Conservation (phyloP, 495 filamentous ascomycete genomes). For the Zalerion maritima region DNA sequence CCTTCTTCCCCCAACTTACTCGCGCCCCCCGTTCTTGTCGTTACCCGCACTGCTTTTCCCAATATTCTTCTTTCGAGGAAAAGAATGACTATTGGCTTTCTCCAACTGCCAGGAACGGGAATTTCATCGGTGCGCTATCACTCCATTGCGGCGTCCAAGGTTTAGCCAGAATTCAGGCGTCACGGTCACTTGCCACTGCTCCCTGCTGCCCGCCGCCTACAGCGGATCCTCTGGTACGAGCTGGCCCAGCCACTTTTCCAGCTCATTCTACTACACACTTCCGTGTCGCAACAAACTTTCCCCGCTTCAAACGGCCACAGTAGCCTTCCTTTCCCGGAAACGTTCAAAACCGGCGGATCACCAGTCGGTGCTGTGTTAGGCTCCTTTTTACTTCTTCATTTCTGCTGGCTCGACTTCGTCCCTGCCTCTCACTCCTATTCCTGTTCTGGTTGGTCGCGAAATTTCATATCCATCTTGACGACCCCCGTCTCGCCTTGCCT, state of each 20-base stretch:
- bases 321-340: constrained; percentile 4
- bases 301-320: constrained; percentile 1
- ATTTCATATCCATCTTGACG: constrained; percentile 1
- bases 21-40: constrained; percentile 1
- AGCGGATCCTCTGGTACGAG: no score
- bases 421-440: constrained; percentile 4
- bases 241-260: constrained; percentile 1
- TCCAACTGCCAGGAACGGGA: no score
- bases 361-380: constrained; percentile 4
- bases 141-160: no score
- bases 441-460: constrained; percentile 3
- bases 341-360: constrained; percentile 8
- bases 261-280: constrained; percentile 1
- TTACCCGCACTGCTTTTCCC: constrained; percentile 3
- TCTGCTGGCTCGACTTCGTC: constrained; percentile 2
- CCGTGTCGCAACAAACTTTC: constrained; percentile 1
- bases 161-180: no score
- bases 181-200: no score
- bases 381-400: constrained; percentile 7
- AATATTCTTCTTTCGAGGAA: no score
- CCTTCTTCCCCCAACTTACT: background rate
- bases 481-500: background rate
- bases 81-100: no score
- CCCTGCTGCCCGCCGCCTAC: no score
- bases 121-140: no score